Evolutionary conservation across 78 protist genomes (phyloP).

Genomic region (Dictyostelium purpureum): DNA sequence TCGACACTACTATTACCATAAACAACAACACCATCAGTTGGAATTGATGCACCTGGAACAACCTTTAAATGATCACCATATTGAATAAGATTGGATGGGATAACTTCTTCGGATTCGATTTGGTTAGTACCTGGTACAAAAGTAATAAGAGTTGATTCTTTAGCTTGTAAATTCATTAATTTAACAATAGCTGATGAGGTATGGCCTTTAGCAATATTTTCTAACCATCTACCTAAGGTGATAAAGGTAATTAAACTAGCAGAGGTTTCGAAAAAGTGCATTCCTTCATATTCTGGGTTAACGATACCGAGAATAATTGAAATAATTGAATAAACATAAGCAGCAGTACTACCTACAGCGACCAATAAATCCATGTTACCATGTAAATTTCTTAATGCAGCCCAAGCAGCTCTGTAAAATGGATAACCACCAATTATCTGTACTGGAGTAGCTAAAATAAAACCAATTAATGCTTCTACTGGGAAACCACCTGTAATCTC

Average conservation of each 20-base stretch:
- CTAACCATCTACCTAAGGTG: conserved; percentile 91
- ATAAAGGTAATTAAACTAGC: conserved; percentile 91
- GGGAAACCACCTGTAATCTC: not conserved
- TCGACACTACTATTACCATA: conserved; percentile 79
- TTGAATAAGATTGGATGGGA: conserved; percentile 43
- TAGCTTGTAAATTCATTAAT: conserved; percentile 83
- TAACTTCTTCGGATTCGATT: conserved; percentile 41
- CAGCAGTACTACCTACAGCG: conserved; percentile 71
- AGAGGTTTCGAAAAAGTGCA: conserved; percentile 81
- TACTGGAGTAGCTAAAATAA: conserved; percentile 69
- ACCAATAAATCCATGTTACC: conserved; percentile 81
- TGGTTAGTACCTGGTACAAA: not conserved
- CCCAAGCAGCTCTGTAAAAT: conserved; percentile 36
- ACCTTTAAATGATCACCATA: conserved; percentile 87
- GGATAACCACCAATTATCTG: conserved; percentile 42
- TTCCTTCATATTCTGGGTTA: conserved; percentile 28
- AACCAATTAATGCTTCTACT: conserved; percentile 34
- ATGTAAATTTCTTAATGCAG: conserved; percentile 43
- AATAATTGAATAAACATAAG: conserved; percentile 87
- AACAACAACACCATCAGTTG: conserved; percentile 87
- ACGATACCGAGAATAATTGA: conserved; percentile 43
- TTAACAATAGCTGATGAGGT: conserved; percentile 89
- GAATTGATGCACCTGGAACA: conserved; percentile 76
- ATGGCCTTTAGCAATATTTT: conserved; percentile 91
- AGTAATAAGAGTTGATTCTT: conserved; percentile 34